Percentiles rank a stretch among this genome's conserved stretches.
Conservation (phyloP, 345 rosid species). For the Populus tremula region DNA sequence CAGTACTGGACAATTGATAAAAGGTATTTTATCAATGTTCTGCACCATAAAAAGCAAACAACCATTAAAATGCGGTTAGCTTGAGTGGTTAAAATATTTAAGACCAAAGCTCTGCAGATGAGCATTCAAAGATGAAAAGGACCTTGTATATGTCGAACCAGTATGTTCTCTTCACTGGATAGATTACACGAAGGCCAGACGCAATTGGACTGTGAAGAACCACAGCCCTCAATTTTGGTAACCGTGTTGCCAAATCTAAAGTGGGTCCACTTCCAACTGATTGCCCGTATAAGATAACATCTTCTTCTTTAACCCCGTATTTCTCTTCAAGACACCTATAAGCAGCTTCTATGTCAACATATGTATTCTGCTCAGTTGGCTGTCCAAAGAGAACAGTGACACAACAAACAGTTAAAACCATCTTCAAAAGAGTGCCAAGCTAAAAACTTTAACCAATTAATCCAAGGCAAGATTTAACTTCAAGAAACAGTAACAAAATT, state of each 20-base stretch:
- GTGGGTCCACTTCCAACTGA: conserved; percentile 97
- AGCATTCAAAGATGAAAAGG: neutral
- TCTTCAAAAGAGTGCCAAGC: neutral
- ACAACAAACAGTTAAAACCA: conserved; percentile 2
- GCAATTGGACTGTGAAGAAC: conserved; percentile 93
- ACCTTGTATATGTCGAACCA: conserved; percentile 98
- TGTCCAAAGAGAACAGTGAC: conserved; percentile 25
- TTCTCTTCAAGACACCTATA: conserved; percentile 73
- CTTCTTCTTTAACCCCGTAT: conserved; percentile 77
- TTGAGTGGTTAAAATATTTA: neutral
- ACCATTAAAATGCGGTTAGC: conserved; percentile 12
- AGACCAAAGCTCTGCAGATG: neutral
- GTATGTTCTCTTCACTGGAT: conserved; percentile 83
- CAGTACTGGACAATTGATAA: conserved; percentile 71
- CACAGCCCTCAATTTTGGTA: conserved; percentile 74
- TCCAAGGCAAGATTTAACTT: neutral
- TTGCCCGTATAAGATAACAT: conserved; percentile 85
- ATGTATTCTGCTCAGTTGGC: conserved; percentile 93
- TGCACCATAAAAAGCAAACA: conserved; percentile 36
- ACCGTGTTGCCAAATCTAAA: conserved; percentile 70
- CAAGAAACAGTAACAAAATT: neutral
- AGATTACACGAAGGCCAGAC: conserved; percentile 89
- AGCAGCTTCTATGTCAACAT: conserved; percentile 79
- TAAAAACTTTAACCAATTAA: neutral
- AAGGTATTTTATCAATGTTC: conserved; percentile 83